Evolutionary conservation across 345 rosid species (phyloP), one percentile per base, ranked within the genome.

Genomic region (Salix suchowensis): DNA sequence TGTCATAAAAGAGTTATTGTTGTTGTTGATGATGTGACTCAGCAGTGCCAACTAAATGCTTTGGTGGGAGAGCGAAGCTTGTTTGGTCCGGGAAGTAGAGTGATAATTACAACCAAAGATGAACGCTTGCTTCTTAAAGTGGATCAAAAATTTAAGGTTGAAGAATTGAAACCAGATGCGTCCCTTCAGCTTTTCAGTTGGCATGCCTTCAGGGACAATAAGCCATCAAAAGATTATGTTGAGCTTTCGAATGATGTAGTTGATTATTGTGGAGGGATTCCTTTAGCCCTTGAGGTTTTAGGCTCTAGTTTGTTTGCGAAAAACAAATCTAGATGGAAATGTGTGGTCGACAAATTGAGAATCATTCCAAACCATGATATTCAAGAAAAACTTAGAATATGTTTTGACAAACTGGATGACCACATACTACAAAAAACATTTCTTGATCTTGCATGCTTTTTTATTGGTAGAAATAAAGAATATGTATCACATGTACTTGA

Each of bases 11-110:
- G 58, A 58, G 55, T 76, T 24, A 68, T 76, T 26, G 52, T 76
- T 58, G 79, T 76, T 68, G 68, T 58, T 55, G 79, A 76, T 55
- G 79, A 68, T 40, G 74, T 76, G 0, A 28, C 55, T 37, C 52
- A 69, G 1, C 14, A 10, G 34, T 13, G 58, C 2, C 73, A 76
- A 69, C 24, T 76, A 19, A 28, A 68, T 36, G 66, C 66, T 10
- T 34, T 76, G 6, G 28, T 69, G 5, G 79, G 79, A 69, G 44
- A 37, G 73, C 34, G 13, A 7, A 34, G 28, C 3, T 60, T 68
- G 74, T 37, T 69, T 68, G 8, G 46, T 24, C 19, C 50, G 1
- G 68, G 73, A 69, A 76, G 79, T 26, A 76, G 44, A 26, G 19
- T 76, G 3, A 69, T 76, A 18, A 26, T 76, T 6, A 76, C 79